Base-by-base conservation (phyloP, 306 rosid genomes). In the Pyrus communis region DNA sequence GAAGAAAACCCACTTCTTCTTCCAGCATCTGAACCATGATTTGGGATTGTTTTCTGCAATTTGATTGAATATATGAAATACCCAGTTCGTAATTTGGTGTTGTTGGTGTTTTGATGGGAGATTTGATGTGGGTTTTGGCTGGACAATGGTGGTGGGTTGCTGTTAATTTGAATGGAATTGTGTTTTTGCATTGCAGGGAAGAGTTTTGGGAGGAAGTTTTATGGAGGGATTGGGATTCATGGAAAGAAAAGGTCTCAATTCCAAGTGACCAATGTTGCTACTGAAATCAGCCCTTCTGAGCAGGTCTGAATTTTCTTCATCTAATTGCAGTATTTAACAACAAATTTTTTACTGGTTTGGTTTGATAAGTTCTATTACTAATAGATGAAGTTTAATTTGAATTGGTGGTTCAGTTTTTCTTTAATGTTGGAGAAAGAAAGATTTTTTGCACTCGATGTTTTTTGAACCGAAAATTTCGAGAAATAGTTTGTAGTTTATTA, bases 201-300 rank as follows among this genome's bases (percentile, higher is more conserved):
- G 82, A 82, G 74, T 82, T 73, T 46, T 77, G 89, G 88, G 23
- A 84, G 74, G 28, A 89, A 82, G 80, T 79, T 86, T 52, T 76
- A 73, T 87, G 93, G 89, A 67, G 86, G 92, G 70, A 81, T 90
- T 62, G 86, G 91, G 79, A 63, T 86, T 73, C 89, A 78, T 40
- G 87, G 90, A 28, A 77, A 73, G 55, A 92, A 84, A 80, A 90
- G 89, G 84, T 81, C 95, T 83, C 90, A 61, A 71, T 86, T 89
- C 67, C 85, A 69, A 10, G 77, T 85, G 55, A 76, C 88, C 45
- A 92, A 81, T 85, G 97, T 94, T 87, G 92, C 96, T 69, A 88
- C 98, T 82, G 95, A 90, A 83, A 83, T 94, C 31, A 89, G 83
- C 95, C 73, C 96, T 70, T 84, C 85, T 2, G 89, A 85, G 69